Conservation (phyloP, 73 alveolate species). For the Tetrahymena borealis region DNA sequence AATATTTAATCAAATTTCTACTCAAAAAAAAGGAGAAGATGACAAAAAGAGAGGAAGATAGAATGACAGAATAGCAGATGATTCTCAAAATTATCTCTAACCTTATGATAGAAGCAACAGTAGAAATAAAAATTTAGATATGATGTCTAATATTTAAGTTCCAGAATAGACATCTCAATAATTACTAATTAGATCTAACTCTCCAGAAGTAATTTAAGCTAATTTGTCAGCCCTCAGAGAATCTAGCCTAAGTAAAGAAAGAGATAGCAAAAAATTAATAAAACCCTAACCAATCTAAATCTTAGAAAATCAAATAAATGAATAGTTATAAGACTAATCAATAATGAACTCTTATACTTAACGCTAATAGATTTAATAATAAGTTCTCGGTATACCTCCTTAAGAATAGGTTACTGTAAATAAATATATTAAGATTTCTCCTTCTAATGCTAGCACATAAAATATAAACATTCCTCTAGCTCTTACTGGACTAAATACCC, state of each 20-base stretch:
- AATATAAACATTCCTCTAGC: neutral
- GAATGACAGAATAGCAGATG: no score
- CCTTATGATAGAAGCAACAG: no score
- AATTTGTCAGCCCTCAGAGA: neutral
- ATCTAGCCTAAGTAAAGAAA: neutral
- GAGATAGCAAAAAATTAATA: neutral
- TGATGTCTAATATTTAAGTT: no score
- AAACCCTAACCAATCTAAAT: neutral
- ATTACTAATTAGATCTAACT: no score
- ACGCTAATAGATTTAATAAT: neutral
- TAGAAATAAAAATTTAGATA: no score
- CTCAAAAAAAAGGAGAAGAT: no score
- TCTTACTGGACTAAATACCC: neutral
- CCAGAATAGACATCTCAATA: no score
- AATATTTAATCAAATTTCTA: no score
- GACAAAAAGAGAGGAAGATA: no score
- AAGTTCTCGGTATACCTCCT: neutral
- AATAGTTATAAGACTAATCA: neutral
- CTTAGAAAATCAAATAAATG: neutral
- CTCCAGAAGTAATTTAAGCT: neutral
- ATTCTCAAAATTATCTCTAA: no score
- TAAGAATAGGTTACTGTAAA: neutral
- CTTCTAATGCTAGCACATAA: neutral
- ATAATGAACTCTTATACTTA: neutral
- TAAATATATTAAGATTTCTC: neutral